Evolutionary conservation across 1,284 basidiomycete genomes (phyloP).

Genomic region (Coriolopsis trogii): DNA sequence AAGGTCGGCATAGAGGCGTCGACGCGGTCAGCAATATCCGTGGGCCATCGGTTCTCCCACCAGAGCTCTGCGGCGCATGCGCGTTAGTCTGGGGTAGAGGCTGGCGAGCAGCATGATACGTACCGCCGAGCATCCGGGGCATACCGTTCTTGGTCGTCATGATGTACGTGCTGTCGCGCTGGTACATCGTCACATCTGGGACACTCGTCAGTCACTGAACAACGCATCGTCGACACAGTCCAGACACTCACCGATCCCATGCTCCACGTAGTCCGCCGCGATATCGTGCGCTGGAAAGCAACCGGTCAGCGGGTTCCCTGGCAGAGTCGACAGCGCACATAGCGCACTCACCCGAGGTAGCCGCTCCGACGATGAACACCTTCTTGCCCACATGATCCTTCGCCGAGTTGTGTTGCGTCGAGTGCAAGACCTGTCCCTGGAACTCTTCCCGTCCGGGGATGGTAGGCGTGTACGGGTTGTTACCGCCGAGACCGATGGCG

Average conservation of each 20-base stretch:
- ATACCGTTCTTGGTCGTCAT: slow-evolving; percentile 54
- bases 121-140: slow-evolving; percentile 39
- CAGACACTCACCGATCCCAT: slow-evolving; percentile 43
- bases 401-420: slow-evolving; percentile 41
- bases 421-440: slow-evolving; percentile 47
- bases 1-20: slow-evolving; percentile 53
- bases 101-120: slow-evolving; percentile 12
- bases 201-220: no score
- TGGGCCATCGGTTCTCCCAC: slow-evolving; percentile 48
- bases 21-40: slow-evolving; percentile 55
- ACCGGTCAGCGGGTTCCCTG: not conserved
- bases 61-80: slow-evolving; percentile 46
- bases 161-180: slow-evolving; percentile 64
- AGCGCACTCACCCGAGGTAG: slow-evolving; percentile 48
- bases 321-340: not conserved
- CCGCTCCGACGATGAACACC: slow-evolving; percentile 51
- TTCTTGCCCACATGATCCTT: slow-evolving; percentile 46
- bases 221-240: not conserved
- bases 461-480: slow-evolving; percentile 49
- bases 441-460: slow-evolving; percentile 51
- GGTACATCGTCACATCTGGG: slow-evolving; percentile 62
- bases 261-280: slow-evolving; percentile 45
- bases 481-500: slow-evolving; percentile 62
- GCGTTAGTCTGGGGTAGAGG: not conserved
- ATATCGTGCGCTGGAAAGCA: slow-evolving; percentile 41